Percentiles rank a stretch among this genome's conserved stretches.
phyloP scores from a whole-genome alignment of 129 eudicot species.

The Ambrosia trifida region DNA sequence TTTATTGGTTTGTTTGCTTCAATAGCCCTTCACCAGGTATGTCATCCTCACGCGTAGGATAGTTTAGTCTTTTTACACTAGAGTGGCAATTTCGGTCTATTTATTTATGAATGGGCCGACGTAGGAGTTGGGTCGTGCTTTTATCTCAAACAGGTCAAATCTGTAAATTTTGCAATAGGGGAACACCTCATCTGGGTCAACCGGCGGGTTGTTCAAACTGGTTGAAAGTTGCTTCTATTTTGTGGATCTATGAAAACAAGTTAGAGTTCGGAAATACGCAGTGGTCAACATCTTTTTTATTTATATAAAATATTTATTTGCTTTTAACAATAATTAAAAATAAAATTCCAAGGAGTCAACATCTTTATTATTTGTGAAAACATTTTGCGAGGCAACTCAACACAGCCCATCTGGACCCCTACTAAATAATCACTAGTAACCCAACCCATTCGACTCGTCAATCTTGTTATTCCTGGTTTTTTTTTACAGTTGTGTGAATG shows the following conservation, averaged over 20 bases:
- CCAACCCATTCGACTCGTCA: background rate
- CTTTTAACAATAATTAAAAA: background rate
- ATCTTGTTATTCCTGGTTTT: background rate
- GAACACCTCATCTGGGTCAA: background rate
- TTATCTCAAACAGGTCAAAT: background rate
- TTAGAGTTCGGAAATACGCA: background rate
- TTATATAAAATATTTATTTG: background rate
- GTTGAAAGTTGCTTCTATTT: background rate
- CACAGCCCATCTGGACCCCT: background rate
- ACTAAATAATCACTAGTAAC: background rate
- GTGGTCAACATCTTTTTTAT: background rate
- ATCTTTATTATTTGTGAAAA: background rate
- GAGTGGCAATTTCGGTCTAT: background rate
- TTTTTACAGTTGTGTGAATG: conserved; percentile 4
- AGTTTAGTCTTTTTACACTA: background rate
- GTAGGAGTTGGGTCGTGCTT: background rate
- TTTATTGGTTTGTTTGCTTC: conserved; percentile 90
- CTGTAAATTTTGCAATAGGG: background rate
- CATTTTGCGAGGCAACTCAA: background rate
- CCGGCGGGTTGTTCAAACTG: background rate
- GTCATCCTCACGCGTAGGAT: background rate
- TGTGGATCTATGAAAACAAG: background rate
- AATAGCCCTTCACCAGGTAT: conserved; percentile 84
- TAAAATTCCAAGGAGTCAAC: background rate
- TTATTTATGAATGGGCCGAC: background rate